Conservation (phyloP, 2,329 filamentous ascomycete genomes). For the Fusarium agapanthi region DNA sequence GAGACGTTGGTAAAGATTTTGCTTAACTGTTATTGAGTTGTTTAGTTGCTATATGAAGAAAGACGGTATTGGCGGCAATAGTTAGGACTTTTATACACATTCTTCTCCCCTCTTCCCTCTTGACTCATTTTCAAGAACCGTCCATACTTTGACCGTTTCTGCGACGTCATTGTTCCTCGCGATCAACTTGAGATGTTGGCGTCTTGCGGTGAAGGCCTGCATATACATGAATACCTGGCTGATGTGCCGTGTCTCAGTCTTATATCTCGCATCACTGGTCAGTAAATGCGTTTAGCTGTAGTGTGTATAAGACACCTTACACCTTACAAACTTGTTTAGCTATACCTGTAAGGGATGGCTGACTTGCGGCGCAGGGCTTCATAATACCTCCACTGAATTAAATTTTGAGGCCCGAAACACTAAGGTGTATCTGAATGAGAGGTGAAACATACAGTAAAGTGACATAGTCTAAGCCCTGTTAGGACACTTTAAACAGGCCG, state of each 20-base stretch:
- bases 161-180: too few species aligned
- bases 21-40: background rate
- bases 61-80: accelerated
- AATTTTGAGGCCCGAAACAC: background rate
- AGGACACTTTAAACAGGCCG: background rate
- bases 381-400: too few species aligned
- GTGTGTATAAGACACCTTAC: background rate
- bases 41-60: background rate
- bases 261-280: background rate
- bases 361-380: accelerated
- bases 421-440: too few species aligned
- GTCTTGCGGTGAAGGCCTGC: background rate
- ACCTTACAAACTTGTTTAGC: background rate
- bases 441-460: background rate
- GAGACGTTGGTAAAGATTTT: background rate
- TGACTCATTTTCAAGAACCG: too few species aligned
- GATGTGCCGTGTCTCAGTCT: background rate
- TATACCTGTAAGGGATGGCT: too few species aligned
- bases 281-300: accelerated
- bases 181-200: too few species aligned
- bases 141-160: too few species aligned
- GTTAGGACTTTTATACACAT: background rate
- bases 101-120: accelerated
- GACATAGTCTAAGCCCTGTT: accelerated
- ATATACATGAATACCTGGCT: too few species aligned